phyloP scores from a whole-genome alignment of 23 red algal genomes.

The Gracilaria vermiculophylla region DNA sequence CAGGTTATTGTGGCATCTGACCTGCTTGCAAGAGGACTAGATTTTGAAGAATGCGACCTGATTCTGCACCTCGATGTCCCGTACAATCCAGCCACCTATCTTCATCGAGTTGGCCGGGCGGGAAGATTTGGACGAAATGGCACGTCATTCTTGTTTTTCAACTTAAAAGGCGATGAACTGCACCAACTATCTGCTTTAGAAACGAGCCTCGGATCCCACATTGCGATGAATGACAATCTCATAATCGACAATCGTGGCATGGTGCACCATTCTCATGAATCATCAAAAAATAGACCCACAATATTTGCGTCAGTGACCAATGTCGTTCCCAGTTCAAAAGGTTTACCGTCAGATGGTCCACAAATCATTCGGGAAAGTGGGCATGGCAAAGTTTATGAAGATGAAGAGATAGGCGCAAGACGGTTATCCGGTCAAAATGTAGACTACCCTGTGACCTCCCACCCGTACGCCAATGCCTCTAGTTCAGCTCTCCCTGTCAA shows the following conservation, averaged over 20 bases:
- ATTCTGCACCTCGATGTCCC: constrained; percentile 92
- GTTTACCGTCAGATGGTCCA: neutral
- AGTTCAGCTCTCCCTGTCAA: too few species aligned
- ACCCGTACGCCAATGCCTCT: too few species aligned
- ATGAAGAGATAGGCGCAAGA: neutral
- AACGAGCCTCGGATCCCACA: neutral
- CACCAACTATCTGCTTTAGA: neutral
- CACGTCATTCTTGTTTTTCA: constrained; percentile 39
- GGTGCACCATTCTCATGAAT: neutral
- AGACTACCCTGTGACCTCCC: neutral
- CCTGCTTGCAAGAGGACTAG: constrained; percentile 85
- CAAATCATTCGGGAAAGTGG: neutral
- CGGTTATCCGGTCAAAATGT: neutral
- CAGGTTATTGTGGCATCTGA: constrained; percentile 85
- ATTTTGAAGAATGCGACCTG: constrained; percentile 77
- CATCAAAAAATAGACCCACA: neutral
- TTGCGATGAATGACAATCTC: neutral
- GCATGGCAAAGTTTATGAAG: neutral
- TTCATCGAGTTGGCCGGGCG: constrained; percentile 93
- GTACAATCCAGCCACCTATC: constrained; percentile 79
- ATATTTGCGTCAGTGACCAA: neutral
- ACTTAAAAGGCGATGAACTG: neutral
- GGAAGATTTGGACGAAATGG: constrained; percentile 81
- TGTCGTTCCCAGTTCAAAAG: neutral
- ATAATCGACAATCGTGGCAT: neutral